These are phyloP conservation scores for Leccinum griseonigrum DNA, from an alignment of 1,284 basidiomycete species.

Conservation along the genomic window DNA sequence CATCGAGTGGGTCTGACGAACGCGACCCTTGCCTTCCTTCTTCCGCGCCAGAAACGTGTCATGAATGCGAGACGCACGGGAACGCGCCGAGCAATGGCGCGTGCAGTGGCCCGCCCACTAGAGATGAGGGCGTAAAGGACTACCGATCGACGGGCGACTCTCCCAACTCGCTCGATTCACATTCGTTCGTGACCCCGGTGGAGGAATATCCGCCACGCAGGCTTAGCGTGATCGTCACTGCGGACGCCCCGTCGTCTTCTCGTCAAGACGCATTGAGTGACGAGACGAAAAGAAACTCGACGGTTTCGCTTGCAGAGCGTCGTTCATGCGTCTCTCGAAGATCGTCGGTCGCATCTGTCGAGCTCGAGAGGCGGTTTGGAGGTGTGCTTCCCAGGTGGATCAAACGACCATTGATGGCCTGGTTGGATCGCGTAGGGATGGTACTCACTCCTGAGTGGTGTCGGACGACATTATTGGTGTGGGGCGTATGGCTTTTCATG, in stretches of 20 bases:
- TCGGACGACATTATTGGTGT: slow-evolving; percentile 80
- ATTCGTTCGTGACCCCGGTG: slow-evolving; percentile 36
- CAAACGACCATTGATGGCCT: slow-evolving; percentile 55
- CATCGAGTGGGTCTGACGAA: slow-evolving; percentile 21
- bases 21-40: slow-evolving; percentile 29
- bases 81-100: slow-evolving; percentile 12
- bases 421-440: slow-evolving; percentile 70
- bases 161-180: slow-evolving; percentile 37
- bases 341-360: slow-evolving; percentile 34
- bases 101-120: slow-evolving; percentile 3
- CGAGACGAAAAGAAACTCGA: slow-evolving; percentile 17
- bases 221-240: slow-evolving; percentile 8
- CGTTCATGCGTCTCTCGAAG: slow-evolving; percentile 17
- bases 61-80: slow-evolving; percentile 6
- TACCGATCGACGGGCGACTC: slow-evolving; percentile 43
- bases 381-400: slow-evolving; percentile 46
- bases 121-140: slow-evolving; percentile 29
- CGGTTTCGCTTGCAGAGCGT: slow-evolving; percentile 3
- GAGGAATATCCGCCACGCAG: slow-evolving; percentile 27
- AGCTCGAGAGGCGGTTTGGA: slow-evolving; percentile 38
- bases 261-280: slow-evolving; percentile 3
- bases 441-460: slow-evolving; percentile 84
- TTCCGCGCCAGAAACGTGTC: slow-evolving; percentile 16
- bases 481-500: slow-evolving; percentile 82
- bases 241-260: slow-evolving; percentile 12